phyloP scores from a whole-genome alignment of 108 stramenopile species.

The Phaeodactylum tricornutum region DNA sequence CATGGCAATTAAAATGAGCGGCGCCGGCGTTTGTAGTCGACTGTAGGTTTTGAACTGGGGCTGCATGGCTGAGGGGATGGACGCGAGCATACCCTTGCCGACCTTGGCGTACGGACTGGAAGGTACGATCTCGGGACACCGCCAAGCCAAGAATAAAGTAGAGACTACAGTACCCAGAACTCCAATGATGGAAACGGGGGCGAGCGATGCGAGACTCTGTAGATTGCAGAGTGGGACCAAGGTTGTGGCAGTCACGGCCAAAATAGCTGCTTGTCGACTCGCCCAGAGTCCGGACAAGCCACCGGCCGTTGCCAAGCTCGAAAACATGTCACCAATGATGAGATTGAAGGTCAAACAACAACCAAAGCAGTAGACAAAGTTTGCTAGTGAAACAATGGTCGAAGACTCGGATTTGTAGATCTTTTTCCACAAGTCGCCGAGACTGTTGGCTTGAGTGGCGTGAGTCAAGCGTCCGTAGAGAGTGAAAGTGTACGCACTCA shows the following conservation, averaged over 20 bases:
- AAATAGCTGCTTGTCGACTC: constrained; percentile 38
- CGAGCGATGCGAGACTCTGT: constrained; percentile 44
- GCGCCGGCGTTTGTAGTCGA: constrained; percentile 32
- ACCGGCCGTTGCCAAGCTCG: constrained; percentile 26
- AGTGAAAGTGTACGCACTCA: constrained; percentile 83
- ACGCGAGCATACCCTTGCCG: not conserved
- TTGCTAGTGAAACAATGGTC: constrained; percentile 61
- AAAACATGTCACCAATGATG: constrained; percentile 70
- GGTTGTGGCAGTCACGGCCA: constrained; percentile 32
- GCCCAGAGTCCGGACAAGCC: constrained; percentile 21
- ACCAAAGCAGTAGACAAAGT: constrained; percentile 64
- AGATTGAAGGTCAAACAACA: constrained; percentile 75
- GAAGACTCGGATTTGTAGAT: constrained; percentile 38
- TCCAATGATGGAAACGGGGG: constrained; percentile 60
- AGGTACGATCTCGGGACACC: constrained; percentile 30
- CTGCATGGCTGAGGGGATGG: constrained; percentile 23
- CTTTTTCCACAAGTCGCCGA: constrained; percentile 84
- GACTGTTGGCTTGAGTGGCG: constrained; percentile 18
- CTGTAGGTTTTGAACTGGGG: constrained; percentile 49
- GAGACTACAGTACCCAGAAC: constrained; percentile 55
- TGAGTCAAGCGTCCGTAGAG: constrained; percentile 53
- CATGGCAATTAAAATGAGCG: constrained; percentile 77
- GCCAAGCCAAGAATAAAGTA: constrained; percentile 49
- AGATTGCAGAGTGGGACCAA: constrained; percentile 67
- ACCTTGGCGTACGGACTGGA: constrained; percentile 36